Base-by-base conservation (phyloP, 1,139 yeast genomes). In the Yamadazyma conglobata region DNA sequence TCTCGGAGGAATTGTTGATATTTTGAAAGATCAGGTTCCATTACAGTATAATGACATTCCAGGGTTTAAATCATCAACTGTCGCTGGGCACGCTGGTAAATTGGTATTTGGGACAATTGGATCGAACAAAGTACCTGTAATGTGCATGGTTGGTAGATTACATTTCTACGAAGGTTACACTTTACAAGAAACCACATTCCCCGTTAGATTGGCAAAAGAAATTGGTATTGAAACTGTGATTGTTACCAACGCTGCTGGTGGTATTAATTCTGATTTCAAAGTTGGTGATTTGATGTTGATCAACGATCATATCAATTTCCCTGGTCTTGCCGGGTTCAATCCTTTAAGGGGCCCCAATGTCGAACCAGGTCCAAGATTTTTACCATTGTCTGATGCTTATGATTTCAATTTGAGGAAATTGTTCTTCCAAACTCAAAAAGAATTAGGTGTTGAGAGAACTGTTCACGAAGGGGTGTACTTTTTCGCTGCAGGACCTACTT, bases 191-290 rank as follows among this genome's bases (percentile, higher is more conserved):
- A 82, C 95, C 2, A 86, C 89, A 0, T 84, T 87, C 54, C 96
- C 97, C 0, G 69, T 91, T 13, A 72, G 97, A 39, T 79, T 84
- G 17, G 79, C 94, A 36, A 69, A 76, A 34, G 55, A 64, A 21
- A 60, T 89, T 44, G 85, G 82, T 0, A 76, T 81, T 21, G 56
- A 66, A 24, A 65, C 68, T 4, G 64, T 89, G 25, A 65, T 91
- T 19, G 95, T 80, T 3, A 91, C 97, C 15, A 91, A 91, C 56
- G 97, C 97, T 2, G 95, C 96, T 3, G 98, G 97, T 20, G 96
- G 96, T 1, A 58, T 83, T 24, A 83, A 86, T 49, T 58, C 73
- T 3, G 50, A 50, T 2, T 89, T 60, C 55, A 69, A 68, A 33
- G 86, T 91, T 1, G 96, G 97, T 15, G 97, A 91, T 52, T 63